Conservation (phyloP, 1,284 basidiomycete genomes). For the Cystobasidium sp. region DNA sequence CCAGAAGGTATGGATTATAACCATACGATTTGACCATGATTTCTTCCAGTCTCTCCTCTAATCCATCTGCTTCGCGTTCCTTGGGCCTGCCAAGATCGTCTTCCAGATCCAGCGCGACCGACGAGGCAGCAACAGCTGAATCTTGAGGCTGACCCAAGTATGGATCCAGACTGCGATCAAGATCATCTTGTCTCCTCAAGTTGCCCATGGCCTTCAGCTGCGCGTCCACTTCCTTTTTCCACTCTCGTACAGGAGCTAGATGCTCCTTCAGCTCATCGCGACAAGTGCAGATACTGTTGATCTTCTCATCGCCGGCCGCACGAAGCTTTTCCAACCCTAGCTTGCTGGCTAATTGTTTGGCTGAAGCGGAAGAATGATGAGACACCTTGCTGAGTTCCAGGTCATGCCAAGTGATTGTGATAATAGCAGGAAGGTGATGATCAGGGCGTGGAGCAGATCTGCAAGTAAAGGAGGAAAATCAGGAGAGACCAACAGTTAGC, state of each 20-base stretch:
- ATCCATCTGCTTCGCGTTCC: conserved; percentile 4
- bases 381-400: conserved; percentile 9
- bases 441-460: conserved; percentile 38
- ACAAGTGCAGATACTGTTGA: conserved; percentile 28
- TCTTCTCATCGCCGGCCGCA: not conserved
- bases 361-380: conserved; percentile 27
- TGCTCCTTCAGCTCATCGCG: conserved; percentile 34
- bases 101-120: not conserved
- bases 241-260: conserved; percentile 20
- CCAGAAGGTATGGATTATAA: conserved; percentile 1
- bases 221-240: conserved; percentile 44
- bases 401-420: conserved; percentile 31
- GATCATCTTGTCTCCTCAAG: conserved; percentile 14
- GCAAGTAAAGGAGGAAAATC: not conserved
- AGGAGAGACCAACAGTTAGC: not conserved
- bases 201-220: conserved; percentile 42
- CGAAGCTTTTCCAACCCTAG: conserved; percentile 7
- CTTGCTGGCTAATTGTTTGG: conserved; percentile 34
- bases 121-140: not conserved
- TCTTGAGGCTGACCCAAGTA: not conserved
- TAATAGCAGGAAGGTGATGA: conserved; percentile 17
- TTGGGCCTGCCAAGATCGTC: conserved; percentile 2
- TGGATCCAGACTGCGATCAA: conserved; percentile 14
- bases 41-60: conserved; percentile 15
- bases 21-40: conserved; percentile 23